Base-by-base conservation (phyloP, 2,329 filamentous ascomycete species). In the Beauveria asiatica region DNA sequence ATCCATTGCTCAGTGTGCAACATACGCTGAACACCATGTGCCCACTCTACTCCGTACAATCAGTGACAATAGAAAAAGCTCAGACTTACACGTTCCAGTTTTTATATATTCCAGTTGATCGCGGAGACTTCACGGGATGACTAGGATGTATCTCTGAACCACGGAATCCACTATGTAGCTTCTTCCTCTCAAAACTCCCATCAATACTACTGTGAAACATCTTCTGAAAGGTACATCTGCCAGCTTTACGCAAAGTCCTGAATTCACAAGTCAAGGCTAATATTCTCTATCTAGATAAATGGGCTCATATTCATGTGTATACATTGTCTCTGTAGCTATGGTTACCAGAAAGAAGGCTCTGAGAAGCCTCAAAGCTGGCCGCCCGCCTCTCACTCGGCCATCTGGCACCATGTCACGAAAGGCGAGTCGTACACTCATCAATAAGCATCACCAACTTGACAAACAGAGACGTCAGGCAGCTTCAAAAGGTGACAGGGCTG, bases 341-440 rank as follows among this genome's bases (percentile, higher is more conserved):
- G 75, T 74, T 61, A 65, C 69, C 11, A 75, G 72, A 52, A 83
- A 78, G 69, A 79, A 75, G 57, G 74, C 69, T 52, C 63, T 71
- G 5, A 82, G 79, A 65, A 80, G 74, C 59, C 70, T 76, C 25
- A 65, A 69, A 17, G 75, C 76, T 23, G 81, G 84, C 16, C 79
- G 85, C n/a, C 82, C 83, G 3, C 84, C 84, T 10, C 79, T 77
- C 1, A 71, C 76, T 39, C 80, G 79, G 63, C 74, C 78, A 21
- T 73, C 75, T 9, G 79, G 77, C 63, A 81, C 84, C 6, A 85
- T 88, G 66, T 84, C 85, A 3, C 80, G 85, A 62, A 87, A 84
- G 69, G 80, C 84, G 27, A 87, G 84, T 49, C 80, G 85, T 66
- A 75, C 77, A 33, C 75, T 88, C 63, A 89, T 89, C 72, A 86